A percentile compares a stretch with the other conserved stretches of the same genome.
phyloP scores from a whole-genome alignment of 805 yeast genomes.

The Monosporozyma servazzii region DNA sequence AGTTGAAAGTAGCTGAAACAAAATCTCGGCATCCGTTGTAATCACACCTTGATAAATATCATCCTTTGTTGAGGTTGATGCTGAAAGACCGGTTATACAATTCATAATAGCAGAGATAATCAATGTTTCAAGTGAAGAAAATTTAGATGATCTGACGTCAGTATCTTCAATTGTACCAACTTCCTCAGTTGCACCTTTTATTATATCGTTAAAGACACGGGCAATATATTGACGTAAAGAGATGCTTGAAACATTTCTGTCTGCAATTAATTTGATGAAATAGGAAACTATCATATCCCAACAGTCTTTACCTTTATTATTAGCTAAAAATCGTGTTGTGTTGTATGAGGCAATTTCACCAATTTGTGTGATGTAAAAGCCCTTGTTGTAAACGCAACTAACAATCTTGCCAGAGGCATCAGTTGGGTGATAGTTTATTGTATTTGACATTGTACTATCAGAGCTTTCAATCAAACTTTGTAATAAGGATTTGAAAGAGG shows the following conservation, averaged over 20 bases:
- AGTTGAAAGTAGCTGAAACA: conserved; percentile 51
- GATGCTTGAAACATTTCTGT: conserved; percentile 33
- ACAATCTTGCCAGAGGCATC: conserved; percentile 14
- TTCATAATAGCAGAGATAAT: conserved; percentile 41
- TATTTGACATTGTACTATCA: conserved; percentile 14
- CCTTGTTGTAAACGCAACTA: conserved; percentile 45
- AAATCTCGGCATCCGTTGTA: conserved; percentile 59
- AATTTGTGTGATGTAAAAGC: conserved; percentile 46
- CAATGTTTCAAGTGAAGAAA: conserved; percentile 34
- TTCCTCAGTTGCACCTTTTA: conserved; percentile 28
- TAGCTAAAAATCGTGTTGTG: conserved; percentile 38
- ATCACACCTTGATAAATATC: conserved; percentile 31
- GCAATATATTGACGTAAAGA: conserved; percentile 42
- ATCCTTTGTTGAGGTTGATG: conserved; percentile 18
- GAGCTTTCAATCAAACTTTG: conserved; percentile 30
- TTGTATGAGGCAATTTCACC: conserved; percentile 45
- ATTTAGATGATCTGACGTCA: conserved; percentile 9
- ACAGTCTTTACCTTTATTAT: conserved; percentile 29
- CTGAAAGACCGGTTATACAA: conserved; percentile 36
- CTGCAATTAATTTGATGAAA: conserved; percentile 38
- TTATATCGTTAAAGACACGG: conserved; percentile 42
- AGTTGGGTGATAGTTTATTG: conserved; percentile 18
- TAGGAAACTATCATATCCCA: conserved; percentile 43
- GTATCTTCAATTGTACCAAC: conserved; percentile 18
- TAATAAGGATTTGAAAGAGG: conserved; percentile 42